Conservation (phyloP, 1,139 yeast species). For the Citeromyces hawaiiensis region DNA sequence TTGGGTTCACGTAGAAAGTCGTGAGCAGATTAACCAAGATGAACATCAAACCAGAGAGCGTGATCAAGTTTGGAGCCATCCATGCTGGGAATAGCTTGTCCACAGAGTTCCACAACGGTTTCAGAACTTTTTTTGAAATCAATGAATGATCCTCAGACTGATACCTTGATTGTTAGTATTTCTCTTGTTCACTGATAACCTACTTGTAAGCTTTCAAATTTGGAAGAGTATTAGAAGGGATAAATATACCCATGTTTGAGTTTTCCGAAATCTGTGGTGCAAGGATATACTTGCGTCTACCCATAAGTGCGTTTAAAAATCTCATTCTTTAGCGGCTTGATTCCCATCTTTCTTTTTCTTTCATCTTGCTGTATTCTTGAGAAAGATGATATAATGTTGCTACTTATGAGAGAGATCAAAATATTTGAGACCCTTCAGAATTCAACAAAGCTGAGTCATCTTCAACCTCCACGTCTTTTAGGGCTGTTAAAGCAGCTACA, state of each 20-base stretch:
- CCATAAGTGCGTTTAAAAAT: no score
- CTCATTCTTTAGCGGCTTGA: no score
- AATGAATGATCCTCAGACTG: conserved; percentile 75
- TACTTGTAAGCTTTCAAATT: conserved; percentile 17
- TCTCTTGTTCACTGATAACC: conserved; percentile 4
- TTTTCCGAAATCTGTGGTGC: neutral
- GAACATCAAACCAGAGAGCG: conserved; percentile 65
- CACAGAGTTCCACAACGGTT: conserved; percentile 68
- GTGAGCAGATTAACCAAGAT: conserved; percentile 49
- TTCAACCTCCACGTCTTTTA: no score
- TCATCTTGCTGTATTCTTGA: no score
- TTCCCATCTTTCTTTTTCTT: no score
- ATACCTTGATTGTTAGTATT: conserved; percentile 16
- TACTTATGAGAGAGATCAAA: no score
- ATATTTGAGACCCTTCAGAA: no score
- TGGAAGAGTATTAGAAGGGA: conserved; percentile 12
- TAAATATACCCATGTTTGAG: conserved; percentile 7
- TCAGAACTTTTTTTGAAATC: conserved; percentile 59
- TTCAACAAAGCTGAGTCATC: no score
- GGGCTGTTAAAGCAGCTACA: no score
- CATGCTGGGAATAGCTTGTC: conserved; percentile 65
- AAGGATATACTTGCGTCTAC: no score
- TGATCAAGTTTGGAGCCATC: conserved; percentile 85
- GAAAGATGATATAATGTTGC: no score
- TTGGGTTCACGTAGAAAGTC: conserved; percentile 66